A percentile compares a stretch with the other conserved stretches of the same genome.
These are phyloP conservation scores for Trichosanthes cucumerina DNA, from an alignment of 306 rosid species.

Conservation along the genomic window DNA sequence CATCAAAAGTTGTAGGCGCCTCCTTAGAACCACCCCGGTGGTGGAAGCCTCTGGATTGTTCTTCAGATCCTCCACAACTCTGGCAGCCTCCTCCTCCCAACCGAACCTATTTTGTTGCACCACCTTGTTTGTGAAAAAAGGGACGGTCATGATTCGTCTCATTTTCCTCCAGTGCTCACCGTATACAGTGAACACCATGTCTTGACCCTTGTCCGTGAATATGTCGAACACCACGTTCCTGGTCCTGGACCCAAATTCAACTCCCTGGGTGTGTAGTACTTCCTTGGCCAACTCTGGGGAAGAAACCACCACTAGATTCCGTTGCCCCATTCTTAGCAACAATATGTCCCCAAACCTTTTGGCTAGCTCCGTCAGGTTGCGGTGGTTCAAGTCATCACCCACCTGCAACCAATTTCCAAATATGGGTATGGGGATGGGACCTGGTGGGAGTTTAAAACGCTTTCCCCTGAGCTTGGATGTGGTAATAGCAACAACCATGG, in stretches of 20 bases:
- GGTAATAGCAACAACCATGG: conserved; percentile 36
- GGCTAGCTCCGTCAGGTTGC: conserved; percentile 58
- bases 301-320: conserved; percentile 60
- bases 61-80: conserved; percentile 58
- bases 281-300: conserved; percentile 81
- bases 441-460: conserved; percentile 71
- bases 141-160: conserved; percentile 85
- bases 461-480: conserved; percentile 52
- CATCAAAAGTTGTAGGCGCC: conserved; percentile 65
- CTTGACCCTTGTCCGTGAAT: conserved; percentile 77
- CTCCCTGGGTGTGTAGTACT: conserved; percentile 74
- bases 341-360: conserved; percentile 58
- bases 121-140: conserved; percentile 83
- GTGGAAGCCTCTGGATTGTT: conserved; percentile 32
- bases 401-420: conserved; percentile 92
- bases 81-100: conserved; percentile 60
- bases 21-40: conserved; percentile 41
- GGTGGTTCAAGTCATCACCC: conserved; percentile 87
- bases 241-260: conserved; percentile 77
- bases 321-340: conserved; percentile 81
- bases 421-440: conserved; percentile 59
- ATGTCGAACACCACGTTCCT: conserved; percentile 79
- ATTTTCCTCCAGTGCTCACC: conserved; percentile 91
- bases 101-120: conserved; percentile 67
- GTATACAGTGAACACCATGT: conserved; percentile 83